Evolutionary conservation across 2,329 filamentous ascomycete genomes (phyloP), one percentile per base, ranked within the genome.

Genomic region (Aspergillus japonicus): DNA sequence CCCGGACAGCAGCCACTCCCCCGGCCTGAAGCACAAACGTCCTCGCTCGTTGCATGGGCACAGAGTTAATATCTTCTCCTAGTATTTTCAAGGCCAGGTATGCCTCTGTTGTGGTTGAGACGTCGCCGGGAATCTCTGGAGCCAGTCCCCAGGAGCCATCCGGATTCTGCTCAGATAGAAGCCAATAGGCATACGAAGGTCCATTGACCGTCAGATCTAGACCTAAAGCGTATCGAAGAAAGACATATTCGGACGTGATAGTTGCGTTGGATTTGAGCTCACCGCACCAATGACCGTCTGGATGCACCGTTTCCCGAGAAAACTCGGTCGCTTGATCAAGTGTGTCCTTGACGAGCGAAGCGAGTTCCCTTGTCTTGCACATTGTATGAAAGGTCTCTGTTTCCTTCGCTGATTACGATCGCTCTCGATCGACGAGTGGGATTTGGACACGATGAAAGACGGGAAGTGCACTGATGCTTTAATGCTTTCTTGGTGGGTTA

Each of bases 51-150:
- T 31, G 54, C 58, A 68, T 62, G 16, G 47, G 50, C 21, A 62
- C 56, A 8, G 56, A 11, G 4, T 66, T 55, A 1, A 47, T 16
- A 1, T 62, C 47, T 4, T 69, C 24, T 0, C 70, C 70, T 4
- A 77, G 60, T 5, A 77, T 68, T 56, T 73, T 75, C 44, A 77
- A 58, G 0, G 73, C 74, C 1, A 77, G 59, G 47, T 77, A 77
- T 1, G 69, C 71, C 53, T 77, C 75, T 1, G 66, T 66, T 1
- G 69, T 70, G 0, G 66, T 68, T 2, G 74, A 69, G 4, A 69
- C 57, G 67, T 71, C 62, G 2, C 69, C 69, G 2, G 60, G 58
- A 19, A 59, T 47, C 2, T 62, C 57, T 1, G 70, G 69, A 0
- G 69, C 72, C 11, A 73, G 23, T 3, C 64, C 61, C 72, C 71